Evolutionary conservation across 495 filamentous ascomycete genomes (phyloP), one percentile per base, ranked within the genome.

Genomic region (Podospora didyma): DNA sequence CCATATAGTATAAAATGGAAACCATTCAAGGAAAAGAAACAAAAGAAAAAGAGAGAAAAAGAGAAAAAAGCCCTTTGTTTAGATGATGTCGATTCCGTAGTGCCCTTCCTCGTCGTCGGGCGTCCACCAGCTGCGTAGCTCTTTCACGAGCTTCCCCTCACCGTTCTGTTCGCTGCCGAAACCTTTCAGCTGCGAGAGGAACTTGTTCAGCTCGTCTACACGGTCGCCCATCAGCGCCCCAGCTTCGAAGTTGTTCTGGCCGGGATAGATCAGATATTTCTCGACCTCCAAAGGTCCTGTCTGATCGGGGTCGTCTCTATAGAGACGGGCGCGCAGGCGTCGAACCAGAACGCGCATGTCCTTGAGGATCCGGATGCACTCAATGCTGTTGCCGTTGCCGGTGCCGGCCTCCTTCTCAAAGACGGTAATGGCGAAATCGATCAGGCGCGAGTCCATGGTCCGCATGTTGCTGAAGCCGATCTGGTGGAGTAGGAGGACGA

Each of bases 401-500:
- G 56, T 60, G 22, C 17, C 22, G 2, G 62, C 62, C 39, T 71
- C 70, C 3, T 14, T 22, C 16, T 66, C 56, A 35, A 73, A 71
- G 10, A 69, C 55, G 16, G 61, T 46, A 22, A 59, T 60, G 21
- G 71, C 68, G 52, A 66, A 69, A 7, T 48, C 57, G 37, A 74
- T 59, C 20, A 61, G 58, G 24, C 51, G 56, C n/a, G 46, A 37
- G 28, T 69, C 64, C 5, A 49, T 53, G 5, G 64, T 58, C n/a
- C 58, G 54, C 39, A 66, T 46, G 42, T 68, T 67, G 17, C 63
- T 49, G 44, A 63, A 68, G 10, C 69, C 44, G 23, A 75, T 66
- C 46, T 69, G 65, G 37, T 71, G 61, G 60, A 78, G 67, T 35
- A 69, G 57, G 16, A 78, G 66, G 39, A 75, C 62, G 44, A 75